A percentile compares a stretch with the other conserved stretches of the same genome.
Conservation (phyloP, 331 rosid species). For the Acacia pycnantha region DNA sequence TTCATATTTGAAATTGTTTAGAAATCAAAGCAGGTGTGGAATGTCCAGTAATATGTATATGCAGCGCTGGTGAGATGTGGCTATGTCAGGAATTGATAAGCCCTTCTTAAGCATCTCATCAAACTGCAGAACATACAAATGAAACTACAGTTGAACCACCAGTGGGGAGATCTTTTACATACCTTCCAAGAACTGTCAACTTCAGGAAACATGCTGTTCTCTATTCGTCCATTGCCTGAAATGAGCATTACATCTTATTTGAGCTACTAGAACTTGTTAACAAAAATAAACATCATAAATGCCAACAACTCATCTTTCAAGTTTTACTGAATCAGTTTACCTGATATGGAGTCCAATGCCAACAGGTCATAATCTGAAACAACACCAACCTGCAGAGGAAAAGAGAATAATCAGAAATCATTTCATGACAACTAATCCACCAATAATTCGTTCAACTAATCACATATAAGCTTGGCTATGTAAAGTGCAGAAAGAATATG, state of each 20-base stretch:
- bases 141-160: slow-evolving; percentile 14
- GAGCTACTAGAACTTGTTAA: neutral
- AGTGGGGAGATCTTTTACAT: slow-evolving; percentile 39
- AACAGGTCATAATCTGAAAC: slow-evolving; percentile 94
- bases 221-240: slow-evolving; percentile 67
- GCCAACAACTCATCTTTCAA: neutral
- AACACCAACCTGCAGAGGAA: slow-evolving; percentile 80
- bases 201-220: slow-evolving; percentile 81
- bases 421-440: slow-evolving; percentile 12
- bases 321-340: slow-evolving; percentile 35
- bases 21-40: slow-evolving; percentile 18
- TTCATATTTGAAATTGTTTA: neutral
- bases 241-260: slow-evolving; percentile 30
- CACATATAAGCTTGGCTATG: slow-evolving; percentile 7
- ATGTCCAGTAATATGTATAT: neutral
- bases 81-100: neutral
- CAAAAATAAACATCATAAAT: slow-evolving; percentile 10
- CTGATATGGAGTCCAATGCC: slow-evolving; percentile 91
- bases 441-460: slow-evolving; percentile 2
- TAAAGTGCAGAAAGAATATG: neutral
- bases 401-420: slow-evolving; percentile 27
- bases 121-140: neutral
- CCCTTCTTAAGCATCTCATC: neutral
- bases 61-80: neutral
- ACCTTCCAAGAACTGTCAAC: slow-evolving; percentile 93